phyloP scores from a whole-genome alignment of 371 early-diverging fungal species.

The Mucor racemosus region DNA sequence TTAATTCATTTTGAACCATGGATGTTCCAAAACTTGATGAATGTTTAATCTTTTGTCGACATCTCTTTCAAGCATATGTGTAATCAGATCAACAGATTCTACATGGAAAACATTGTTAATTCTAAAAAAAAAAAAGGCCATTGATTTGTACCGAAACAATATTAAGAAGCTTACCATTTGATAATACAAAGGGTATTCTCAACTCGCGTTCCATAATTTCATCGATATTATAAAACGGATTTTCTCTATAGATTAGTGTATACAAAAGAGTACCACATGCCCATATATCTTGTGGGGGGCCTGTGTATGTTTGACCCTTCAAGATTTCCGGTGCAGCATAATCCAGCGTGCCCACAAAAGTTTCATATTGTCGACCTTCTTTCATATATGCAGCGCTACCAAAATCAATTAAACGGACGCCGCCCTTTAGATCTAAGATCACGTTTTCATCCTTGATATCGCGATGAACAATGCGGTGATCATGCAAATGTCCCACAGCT shows the following conservation, averaged over 20 bases:
- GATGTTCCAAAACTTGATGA: constrained; percentile 57
- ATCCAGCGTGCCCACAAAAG: constrained; percentile 73
- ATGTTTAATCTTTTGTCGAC: constrained; percentile 54
- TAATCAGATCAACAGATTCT: constrained; percentile 61
- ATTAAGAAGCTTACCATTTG: constrained; percentile 59
- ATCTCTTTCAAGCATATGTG: constrained; percentile 58
- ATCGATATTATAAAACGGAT: constrained; percentile 29
- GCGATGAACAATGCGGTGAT: constrained; percentile 77
- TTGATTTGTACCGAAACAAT: constrained; percentile 60
- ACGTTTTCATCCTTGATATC: constrained; percentile 82
- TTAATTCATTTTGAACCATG: constrained; percentile 18
- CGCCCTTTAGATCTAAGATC: constrained; percentile 60
- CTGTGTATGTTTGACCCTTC: constrained; percentile 65
- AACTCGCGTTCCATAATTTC: constrained; percentile 24
- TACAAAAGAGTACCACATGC: constrained; percentile 79
- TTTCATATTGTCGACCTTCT: constrained; percentile 57
- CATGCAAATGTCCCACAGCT: constrained; percentile 76
- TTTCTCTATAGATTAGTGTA: constrained; percentile 64
- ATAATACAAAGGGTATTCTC: constrained; percentile 29
- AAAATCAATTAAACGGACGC: constrained; percentile 70
- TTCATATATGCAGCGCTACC: constrained; percentile 69
- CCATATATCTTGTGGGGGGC: constrained; percentile 82
- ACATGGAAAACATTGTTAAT: constrained; percentile 21
- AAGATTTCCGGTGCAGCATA: constrained; percentile 74
- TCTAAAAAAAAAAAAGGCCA: no score